Evolutionary conservation across 768 basidiomycete genomes (phyloP), one percentile per base, ranked within the genome.

Genomic region (Lactarius akahatsu): DNA sequence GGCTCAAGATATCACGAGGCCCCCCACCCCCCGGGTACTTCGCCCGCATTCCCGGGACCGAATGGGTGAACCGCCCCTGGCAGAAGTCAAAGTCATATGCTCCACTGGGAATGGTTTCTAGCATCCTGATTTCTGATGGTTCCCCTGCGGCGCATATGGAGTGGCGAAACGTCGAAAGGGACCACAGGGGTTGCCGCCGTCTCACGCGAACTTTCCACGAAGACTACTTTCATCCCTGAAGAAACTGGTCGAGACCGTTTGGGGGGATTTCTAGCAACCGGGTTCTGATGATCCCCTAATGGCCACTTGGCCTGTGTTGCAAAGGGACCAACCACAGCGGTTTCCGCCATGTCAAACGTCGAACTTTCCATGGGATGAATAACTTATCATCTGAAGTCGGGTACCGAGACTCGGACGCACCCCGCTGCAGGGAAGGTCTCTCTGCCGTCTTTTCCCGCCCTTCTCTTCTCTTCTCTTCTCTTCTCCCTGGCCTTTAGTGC

Each of bases 1-100:
- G 61, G 80, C 77, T 52, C 74, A 77, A 28, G 80, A 81, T 65
- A 71, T 72, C 10, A 75, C 73, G 20, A 54, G 75, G 5, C 57
- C 9, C 28, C 13, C 79, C n/a, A n/a, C n/a, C 80, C 28, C 13
- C 80, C 80, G 3, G 80, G 2, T 80, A 76, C 63, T 77, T 79
- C 59, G 55, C 63, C 36, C 64, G 68, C 20, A 32, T 79, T 16
- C 68, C 72, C 32, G 70, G 71, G 30, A 73, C 75, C 23, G 76
- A 74, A 58, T 78, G 76, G 77, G 72, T 75, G 32, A 70, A 50
- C 6, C 3, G 13, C 47, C 71, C 41, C 74, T 77, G 34, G 69
- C 47, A 71, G 2, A 62, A 75, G n/a, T 76, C 74, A 36, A 65
- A 34, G 73, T 36, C 77, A 78, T 67, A 73, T 73, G 66, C 32